Conservation (phyloP, 1,284 basidiomycete species). For the Austroboletus olivaceoglutinosus region DNA sequence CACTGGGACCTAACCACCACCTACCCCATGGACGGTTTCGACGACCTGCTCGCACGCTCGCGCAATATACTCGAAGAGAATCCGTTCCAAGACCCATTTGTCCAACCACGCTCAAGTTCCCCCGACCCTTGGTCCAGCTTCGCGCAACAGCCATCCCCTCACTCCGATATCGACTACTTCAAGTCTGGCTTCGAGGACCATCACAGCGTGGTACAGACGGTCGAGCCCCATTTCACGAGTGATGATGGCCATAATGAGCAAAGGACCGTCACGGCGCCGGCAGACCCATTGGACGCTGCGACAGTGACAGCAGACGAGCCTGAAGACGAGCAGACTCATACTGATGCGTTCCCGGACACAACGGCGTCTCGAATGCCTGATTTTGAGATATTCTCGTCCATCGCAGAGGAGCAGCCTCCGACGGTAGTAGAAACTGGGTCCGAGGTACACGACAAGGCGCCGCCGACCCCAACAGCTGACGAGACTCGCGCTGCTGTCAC, state of each 20-base stretch:
- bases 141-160: constrained; percentile 27
- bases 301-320: constrained; percentile 35
- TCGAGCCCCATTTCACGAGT: constrained; percentile 21
- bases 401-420: constrained; percentile 15
- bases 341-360: constrained; percentile 10
- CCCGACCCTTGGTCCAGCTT: constrained; percentile 74
- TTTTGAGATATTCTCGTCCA: constrained; percentile 25
- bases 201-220: constrained; percentile 23
- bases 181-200: constrained; percentile 37
- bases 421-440: constrained; percentile 12
- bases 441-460: constrained; percentile 7
- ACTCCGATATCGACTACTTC: constrained; percentile 30
- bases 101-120: constrained; percentile 55
- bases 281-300: constrained; percentile 48
- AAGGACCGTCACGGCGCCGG: constrained; percentile 16
- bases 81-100: constrained; percentile 75
- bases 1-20: neutral
- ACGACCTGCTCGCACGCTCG: constrained; percentile 71
- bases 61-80: constrained; percentile 64
- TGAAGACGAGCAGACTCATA: constrained; percentile 39
- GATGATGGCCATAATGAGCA: constrained; percentile 17
- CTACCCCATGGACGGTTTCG: constrained; percentile 63
- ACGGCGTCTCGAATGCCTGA: constrained; percentile 24
- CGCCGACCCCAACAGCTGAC: constrained; percentile 6
- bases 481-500: constrained; percentile 6